phyloP scores from a whole-genome alignment of 495 filamentous ascomycete genomes.

The Penicillium lividum region DNA sequence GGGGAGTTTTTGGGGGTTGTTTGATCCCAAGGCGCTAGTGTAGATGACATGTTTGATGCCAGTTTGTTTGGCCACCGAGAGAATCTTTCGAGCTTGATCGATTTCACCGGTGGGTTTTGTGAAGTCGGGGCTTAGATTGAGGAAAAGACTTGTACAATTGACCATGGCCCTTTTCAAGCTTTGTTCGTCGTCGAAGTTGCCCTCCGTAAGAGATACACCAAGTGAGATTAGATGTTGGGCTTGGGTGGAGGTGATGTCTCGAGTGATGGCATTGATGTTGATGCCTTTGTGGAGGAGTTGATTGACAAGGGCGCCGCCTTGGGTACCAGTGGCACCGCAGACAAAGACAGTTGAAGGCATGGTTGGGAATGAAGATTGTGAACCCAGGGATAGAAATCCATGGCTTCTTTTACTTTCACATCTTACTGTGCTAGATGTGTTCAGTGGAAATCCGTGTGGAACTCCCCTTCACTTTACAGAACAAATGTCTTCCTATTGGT shows the following conservation, averaged over 20 bases:
- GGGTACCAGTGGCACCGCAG: constrained; percentile 50
- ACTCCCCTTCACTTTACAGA: neutral
- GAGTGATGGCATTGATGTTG: constrained; percentile 43
- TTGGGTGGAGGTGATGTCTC: constrained; percentile 34
- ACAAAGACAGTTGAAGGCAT: constrained; percentile 43
- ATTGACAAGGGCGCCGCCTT: constrained; percentile 45
- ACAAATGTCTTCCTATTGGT: neutral
- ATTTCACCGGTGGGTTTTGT: constrained; percentile 28
- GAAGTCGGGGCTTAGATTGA: constrained; percentile 43
- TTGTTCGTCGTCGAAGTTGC: constrained; percentile 41
- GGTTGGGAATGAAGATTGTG: constrained; percentile 3
- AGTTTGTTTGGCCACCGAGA: constrained; percentile 41
- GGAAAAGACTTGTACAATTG: constrained; percentile 49
- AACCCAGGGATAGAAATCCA: neutral
- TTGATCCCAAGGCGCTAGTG: constrained; percentile 34
- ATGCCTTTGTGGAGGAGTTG: constrained; percentile 38
- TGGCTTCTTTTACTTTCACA: too few relatives aligned
- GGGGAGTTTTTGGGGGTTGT: constrained; percentile 24
- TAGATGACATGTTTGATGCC: constrained; percentile 45
- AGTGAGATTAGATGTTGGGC: constrained; percentile 34
- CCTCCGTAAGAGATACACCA: constrained; percentile 43
- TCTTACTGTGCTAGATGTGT: neutral
- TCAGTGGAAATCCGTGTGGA: neutral
- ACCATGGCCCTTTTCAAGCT: constrained; percentile 35
- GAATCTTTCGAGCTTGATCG: constrained; percentile 38